Conservation (phyloP, 768 basidiomycete species). For the Collybiopsis confluens region DNA sequence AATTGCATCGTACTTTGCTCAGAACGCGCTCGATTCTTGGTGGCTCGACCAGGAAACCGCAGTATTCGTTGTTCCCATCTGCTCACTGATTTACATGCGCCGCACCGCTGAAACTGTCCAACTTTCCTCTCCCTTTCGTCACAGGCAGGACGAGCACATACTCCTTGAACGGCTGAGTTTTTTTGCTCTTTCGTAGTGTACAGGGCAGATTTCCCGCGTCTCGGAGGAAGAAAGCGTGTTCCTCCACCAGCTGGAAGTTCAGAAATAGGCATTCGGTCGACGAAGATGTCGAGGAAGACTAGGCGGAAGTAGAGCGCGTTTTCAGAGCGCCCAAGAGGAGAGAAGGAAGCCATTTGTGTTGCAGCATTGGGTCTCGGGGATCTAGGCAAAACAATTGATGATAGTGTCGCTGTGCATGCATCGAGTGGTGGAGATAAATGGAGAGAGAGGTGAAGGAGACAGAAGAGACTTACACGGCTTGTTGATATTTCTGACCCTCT, state of each 20-base stretch:
- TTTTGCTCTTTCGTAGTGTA: conserved; percentile 15
- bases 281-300: conserved; percentile 17
- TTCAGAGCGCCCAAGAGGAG: conserved; percentile 26
- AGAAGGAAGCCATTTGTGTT: conserved; percentile 33
- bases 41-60: too few relatives aligned
- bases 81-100: conserved; percentile 23
- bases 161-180: conserved; percentile 22
- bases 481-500: conserved; percentile 19
- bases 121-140: conserved; percentile 24
- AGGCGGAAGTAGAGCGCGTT: conserved; percentile 40
- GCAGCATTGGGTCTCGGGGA: conserved; percentile 35
- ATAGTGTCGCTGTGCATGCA: conserved; percentile 25
- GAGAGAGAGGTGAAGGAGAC: neutral
- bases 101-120: conserved; percentile 37
- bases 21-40: too few relatives aligned
- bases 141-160: conserved; percentile 29
- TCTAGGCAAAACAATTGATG: conserved; percentile 40
- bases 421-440: neutral
- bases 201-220: conserved; percentile 8
- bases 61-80: too few relatives aligned
- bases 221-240: conserved; percentile 23
- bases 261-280: neutral
- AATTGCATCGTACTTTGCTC: too few relatives aligned
- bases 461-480: neutral
- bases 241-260: conserved; percentile 20